Conservation (phyloP, 257 asterid genomes). For the Solanum ahanhuiri region DNA sequence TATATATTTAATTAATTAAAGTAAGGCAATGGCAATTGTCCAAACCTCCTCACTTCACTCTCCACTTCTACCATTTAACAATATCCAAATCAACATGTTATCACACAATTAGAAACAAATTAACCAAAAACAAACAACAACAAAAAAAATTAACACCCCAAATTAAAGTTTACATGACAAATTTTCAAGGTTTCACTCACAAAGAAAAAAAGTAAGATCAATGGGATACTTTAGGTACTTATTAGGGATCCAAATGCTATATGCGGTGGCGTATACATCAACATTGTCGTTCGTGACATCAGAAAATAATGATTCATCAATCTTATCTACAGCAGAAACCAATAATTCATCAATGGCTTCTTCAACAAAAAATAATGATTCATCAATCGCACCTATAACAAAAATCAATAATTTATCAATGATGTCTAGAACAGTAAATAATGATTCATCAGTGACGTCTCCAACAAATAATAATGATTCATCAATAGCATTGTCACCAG, state of each 20-base stretch:
- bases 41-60: slow-evolving; percentile 1
- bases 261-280: neutral
- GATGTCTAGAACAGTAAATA: neutral
- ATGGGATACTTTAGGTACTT: neutral
- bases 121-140: neutral
- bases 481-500: neutral
- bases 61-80: neutral
- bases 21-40: neutral
- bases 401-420: neutral
- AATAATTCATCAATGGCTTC: neutral
- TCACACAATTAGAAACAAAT: neutral
- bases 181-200: neutral
- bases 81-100: neutral
- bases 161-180: neutral
- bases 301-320: neutral
- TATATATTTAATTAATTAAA: neutral
- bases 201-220: neutral
- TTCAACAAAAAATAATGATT: neutral
- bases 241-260: neutral
- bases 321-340: neutral
- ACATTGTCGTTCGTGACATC: neutral
- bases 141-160: neutral
- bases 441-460: neutral
- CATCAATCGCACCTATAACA: neutral
- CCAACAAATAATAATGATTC: neutral